Conservation (phyloP, 139 green algal species). For the Picochlorum sp. region DNA sequence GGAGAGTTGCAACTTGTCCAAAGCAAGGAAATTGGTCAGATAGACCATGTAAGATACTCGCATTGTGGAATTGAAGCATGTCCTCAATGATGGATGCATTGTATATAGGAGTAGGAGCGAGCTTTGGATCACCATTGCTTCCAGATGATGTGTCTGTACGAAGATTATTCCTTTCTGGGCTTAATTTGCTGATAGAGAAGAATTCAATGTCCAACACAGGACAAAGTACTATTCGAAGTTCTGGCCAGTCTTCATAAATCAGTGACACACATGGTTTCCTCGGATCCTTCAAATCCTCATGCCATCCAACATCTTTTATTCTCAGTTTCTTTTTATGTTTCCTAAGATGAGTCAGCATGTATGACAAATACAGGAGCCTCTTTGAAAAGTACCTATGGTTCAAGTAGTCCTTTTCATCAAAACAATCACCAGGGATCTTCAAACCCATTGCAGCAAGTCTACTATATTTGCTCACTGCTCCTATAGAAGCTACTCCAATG, state of each 20-base stretch:
- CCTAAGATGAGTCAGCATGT: slow-evolving; percentile 25
- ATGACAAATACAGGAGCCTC: slow-evolving; percentile 45
- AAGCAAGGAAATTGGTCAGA: slow-evolving; percentile 15
- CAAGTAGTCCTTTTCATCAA: slow-evolving; percentile 58
- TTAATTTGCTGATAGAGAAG: no score
- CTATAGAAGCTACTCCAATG: no score
- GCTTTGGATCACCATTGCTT: neutral
- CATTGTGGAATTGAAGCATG: slow-evolving; percentile 23
- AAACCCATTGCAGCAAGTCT: slow-evolving; percentile 44
- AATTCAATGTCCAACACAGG: no score
- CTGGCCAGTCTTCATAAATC: no score
- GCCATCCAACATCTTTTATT: slow-evolving; percentile 5
- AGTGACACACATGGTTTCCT: slow-evolving; percentile 36
- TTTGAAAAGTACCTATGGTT: slow-evolving; percentile 65
- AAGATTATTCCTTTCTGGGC: slow-evolving; percentile 44
- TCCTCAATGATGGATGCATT: slow-evolving; percentile 55
- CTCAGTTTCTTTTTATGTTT: neutral
- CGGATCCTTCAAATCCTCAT: slow-evolving; percentile 19
- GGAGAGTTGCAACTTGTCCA: slow-evolving; percentile 40
- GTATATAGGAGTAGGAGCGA: slow-evolving; percentile 55
- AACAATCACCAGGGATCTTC: slow-evolving; percentile 42
- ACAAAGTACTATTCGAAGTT: no score
- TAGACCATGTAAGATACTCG: slow-evolving; percentile 13
- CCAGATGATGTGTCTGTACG: neutral
- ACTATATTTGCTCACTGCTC: neutral